Percentiles rank a stretch among this genome's conserved stretches.
Conservation (phyloP, 2,329 filamentous ascomycete genomes). For the Phialemoniopsis sp. region DNA sequence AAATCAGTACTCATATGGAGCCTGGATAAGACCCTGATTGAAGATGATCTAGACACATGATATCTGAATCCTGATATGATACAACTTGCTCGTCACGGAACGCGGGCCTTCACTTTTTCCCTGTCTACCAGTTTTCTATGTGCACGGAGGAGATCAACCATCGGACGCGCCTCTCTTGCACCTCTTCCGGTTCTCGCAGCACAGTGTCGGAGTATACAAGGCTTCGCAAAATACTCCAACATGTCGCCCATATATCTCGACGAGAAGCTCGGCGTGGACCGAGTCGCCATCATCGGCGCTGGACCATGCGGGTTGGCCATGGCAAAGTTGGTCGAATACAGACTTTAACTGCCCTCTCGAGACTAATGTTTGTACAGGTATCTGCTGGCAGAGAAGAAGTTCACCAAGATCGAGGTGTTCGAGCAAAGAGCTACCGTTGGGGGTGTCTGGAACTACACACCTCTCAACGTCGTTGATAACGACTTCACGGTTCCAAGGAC, state of each 20-base stretch:
- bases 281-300: slow-evolving; percentile 60
- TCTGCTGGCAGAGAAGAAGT: slow-evolving; percentile 57
- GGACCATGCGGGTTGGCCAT: slow-evolving; percentile 61
- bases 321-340: slow-evolving; percentile 24
- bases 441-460: slow-evolving; percentile 69
- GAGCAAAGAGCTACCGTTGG: slow-evolving; percentile 64
- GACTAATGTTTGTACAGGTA: slow-evolving; percentile 46
- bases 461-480: slow-evolving; percentile 10
- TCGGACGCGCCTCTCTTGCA: background rate
- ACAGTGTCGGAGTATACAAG: background rate
- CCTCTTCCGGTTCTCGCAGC: background rate
- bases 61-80: no score
- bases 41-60: no score
- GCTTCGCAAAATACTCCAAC: background rate
- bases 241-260: slow-evolving; percentile 6
- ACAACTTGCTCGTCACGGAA: no score
- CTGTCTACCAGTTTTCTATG: no score
- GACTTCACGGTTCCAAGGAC: slow-evolving; percentile 18
- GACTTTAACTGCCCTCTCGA: no score
- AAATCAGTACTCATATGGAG: no score
- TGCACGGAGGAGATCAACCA: no score
- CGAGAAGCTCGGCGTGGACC: slow-evolving; percentile 20
- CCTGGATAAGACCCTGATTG: no score
- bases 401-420: slow-evolving; percentile 62
- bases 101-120: no score